Evolutionary conservation across 768 basidiomycete species (phyloP).

Genomic region (Pholiota conissans): DNA sequence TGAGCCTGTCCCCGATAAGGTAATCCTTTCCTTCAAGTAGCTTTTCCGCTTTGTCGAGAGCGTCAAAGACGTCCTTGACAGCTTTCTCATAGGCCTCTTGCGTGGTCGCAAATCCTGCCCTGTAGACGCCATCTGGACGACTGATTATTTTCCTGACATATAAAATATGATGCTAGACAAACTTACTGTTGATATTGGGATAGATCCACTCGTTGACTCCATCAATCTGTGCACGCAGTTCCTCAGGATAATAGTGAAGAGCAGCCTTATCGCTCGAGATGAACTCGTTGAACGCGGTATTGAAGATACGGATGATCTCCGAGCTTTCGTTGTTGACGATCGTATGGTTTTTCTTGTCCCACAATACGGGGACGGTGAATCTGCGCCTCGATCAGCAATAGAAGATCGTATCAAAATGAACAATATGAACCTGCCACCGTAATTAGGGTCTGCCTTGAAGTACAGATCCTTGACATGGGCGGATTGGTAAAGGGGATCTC

Average conservation of each 20-base stretch:
- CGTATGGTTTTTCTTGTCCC: slow-evolving; percentile 85
- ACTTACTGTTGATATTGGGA: slow-evolving; percentile 78
- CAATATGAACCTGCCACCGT: slow-evolving; percentile 57
- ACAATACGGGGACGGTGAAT: slow-evolving; percentile 88
- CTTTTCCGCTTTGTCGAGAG: slow-evolving; percentile 81
- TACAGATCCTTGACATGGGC: slow-evolving; percentile 86
- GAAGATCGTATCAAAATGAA: neutral
- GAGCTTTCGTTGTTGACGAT: slow-evolving; percentile 97
- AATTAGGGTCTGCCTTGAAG: slow-evolving; percentile 69
- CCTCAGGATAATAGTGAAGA: slow-evolving; percentile 78
- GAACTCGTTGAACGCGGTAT: slow-evolving; percentile 77
- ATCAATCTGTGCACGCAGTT: slow-evolving; percentile 76
- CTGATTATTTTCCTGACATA: neutral
- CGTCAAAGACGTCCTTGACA: slow-evolving; percentile 71
- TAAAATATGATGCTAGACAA: neutral
- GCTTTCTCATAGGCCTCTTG: slow-evolving; percentile 81
- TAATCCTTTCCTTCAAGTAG: slow-evolving; percentile 78
- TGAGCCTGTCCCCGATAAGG: slow-evolving; percentile 79
- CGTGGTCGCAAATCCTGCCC: slow-evolving; percentile 80
- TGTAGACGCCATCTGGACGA: slow-evolving; percentile 81
- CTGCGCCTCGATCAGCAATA: slow-evolving; percentile 28
- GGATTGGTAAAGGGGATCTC: slow-evolving; percentile 70
- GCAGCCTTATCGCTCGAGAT: slow-evolving; percentile 64
- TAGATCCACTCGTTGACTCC: slow-evolving; percentile 86
- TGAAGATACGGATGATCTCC: slow-evolving; percentile 95